Percentiles rank a stretch among this genome's conserved stretches.
phyloP scores from a whole-genome alignment of 495 filamentous ascomycete species.

The Aspergillus bridgeri region DNA sequence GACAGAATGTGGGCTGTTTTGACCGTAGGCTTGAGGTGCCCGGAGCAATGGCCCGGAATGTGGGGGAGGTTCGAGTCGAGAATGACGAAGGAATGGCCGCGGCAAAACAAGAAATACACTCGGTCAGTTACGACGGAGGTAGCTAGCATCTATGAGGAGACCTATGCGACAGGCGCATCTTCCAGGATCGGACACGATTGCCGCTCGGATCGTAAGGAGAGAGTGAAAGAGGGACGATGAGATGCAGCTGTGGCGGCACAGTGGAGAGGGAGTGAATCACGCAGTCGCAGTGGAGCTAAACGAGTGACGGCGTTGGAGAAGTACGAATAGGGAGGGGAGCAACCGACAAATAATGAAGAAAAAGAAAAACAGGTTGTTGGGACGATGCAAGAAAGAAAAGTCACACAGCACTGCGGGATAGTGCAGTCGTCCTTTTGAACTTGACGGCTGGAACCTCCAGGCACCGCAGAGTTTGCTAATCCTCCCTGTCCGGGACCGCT shows the following conservation, averaged over 20 bases:
- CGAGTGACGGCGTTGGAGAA: neutral
- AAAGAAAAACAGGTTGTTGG: neutral
- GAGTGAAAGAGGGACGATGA: neutral
- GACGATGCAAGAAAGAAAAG: neutral
- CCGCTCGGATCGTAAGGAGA: neutral
- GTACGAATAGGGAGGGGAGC: neutral
- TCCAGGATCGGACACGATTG: neutral
- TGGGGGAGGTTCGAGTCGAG: conserved; percentile 7
- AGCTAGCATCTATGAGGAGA: neutral
- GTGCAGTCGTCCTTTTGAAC: no score
- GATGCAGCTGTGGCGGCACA: neutral
- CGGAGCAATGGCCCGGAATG: conserved; percentile 22
- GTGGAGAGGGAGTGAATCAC: neutral
- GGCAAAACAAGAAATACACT: neutral
- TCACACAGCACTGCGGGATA: neutral
- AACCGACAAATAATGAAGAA: neutral
- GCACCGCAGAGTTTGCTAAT: neutral
- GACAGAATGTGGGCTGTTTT: neutral
- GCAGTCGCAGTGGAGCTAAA: neutral
- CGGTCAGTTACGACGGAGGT: neutral
- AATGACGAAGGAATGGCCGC: neutral
- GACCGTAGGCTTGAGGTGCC: conserved; percentile 3
- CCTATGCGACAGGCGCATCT: neutral
- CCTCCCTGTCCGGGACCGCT: neutral
- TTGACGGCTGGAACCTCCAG: neutral